Base-by-base conservation (phyloP, 2,329 filamentous ascomycete genomes). In the Cordyceps fumosorosea region DNA sequence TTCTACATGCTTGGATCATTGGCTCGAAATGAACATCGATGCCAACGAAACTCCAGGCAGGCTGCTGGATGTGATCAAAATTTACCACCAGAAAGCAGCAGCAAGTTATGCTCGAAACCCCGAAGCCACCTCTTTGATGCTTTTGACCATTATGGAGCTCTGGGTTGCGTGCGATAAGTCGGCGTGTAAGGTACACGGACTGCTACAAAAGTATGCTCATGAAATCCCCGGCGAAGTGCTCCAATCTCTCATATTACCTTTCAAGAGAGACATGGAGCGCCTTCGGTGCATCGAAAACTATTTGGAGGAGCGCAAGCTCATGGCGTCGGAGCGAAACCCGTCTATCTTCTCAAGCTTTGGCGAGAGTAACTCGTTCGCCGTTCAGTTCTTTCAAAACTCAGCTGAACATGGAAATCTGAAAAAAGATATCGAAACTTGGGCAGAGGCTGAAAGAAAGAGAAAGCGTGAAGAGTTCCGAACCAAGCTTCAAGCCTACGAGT, bases 151-250 rank as follows among this genome's bases (percentile, higher is more conserved):
- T 0, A 64, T 85, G 3, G 82, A 86, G 58, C 67, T 88, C 0
- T 88, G 85, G 85, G 68, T 83, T 6, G 81, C 80, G 0, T 78
- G 80, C 40, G 85, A 88, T 64, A 79, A 74, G 60, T 73, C 74
- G 5, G 79, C 78, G 0, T 72, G 76, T 3, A 20, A 50, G 0
- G 62, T 70, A 0, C 73, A 76, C 32, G 70, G 74, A 0, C 64
- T 83, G 1, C 67, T 88, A 0, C n/a, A 8, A 0, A 69, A 82
- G 0, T 87, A 83, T 64, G 66, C 74, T n/a, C 76, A 78, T 0
- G 77, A 76, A 3, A 68, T 87, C 4, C 73, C 76, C 0, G 2
- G 54, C 0, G 51, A 64, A 0, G 57, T 79, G 0, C 73, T 83
- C 1, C 68, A 78, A 14, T 72, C 70, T 3, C 72, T 87, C 0